Conservation (phyloP, 2,329 filamentous ascomycete species). For the Epicoccum sorghinum region DNA sequence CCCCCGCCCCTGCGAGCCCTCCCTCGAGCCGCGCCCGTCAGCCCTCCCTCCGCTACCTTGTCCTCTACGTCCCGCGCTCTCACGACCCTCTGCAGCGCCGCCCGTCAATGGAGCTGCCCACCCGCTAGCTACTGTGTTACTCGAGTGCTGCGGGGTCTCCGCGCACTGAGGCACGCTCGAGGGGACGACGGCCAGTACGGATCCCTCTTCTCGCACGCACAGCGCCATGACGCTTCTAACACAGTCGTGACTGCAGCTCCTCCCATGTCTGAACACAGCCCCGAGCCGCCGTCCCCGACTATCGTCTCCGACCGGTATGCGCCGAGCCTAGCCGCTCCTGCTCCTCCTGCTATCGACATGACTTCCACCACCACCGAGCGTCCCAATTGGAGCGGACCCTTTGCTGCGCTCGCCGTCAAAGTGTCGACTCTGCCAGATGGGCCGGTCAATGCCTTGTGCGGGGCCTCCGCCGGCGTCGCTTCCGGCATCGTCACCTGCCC, state of each 20-base stretch:
- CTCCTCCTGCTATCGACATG: slow-evolving; percentile 26
- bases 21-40: slow-evolving; percentile 2
- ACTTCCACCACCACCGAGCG: slow-evolving; percentile 23
- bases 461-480: slow-evolving; percentile 87
- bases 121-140: slow-evolving; percentile 50
- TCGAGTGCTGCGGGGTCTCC: slow-evolving; percentile 52
- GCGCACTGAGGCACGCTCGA: slow-evolving; percentile 48
- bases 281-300: slow-evolving; percentile 46
- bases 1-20: slow-evolving; percentile 4
- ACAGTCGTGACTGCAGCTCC: slow-evolving; percentile 31
- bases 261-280: slow-evolving; percentile 45
- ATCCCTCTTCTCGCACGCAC: neutral
- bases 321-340: slow-evolving; percentile 25
- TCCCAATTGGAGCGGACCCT: slow-evolving; percentile 29
- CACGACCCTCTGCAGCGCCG: slow-evolving; percentile 15
- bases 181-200: slow-evolving; percentile 49
- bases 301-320: slow-evolving; percentile 42
- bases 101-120: slow-evolving; percentile 50
- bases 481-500: slow-evolving; percentile 95
- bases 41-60: neutral
- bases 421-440: slow-evolving; percentile 58
- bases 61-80: neutral
- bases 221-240: slow-evolving; percentile 26
- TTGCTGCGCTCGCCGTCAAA: slow-evolving; percentile 47
- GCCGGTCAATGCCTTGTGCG: slow-evolving; percentile 80